phyloP scores from a whole-genome alignment of 495 filamentous ascomycete genomes.

The Aspergillus egyptiacus region DNA sequence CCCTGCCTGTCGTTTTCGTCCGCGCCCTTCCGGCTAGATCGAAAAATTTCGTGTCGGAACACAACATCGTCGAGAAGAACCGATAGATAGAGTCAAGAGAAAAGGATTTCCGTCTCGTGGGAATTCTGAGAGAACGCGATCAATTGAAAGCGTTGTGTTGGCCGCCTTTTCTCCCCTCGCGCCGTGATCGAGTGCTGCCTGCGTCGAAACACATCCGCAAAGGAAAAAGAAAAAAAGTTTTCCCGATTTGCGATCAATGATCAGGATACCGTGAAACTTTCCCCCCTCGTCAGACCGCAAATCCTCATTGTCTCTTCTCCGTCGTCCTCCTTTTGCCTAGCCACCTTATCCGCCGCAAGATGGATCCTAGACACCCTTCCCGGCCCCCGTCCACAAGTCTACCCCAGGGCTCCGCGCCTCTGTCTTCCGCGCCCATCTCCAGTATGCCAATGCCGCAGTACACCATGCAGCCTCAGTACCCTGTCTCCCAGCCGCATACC shows the following conservation, averaged over 20 bases:
- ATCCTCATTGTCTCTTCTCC: conserved; percentile 24
- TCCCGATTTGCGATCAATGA: conserved; percentile 38
- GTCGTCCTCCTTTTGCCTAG: conserved; percentile 24
- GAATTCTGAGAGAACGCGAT: conserved; percentile 14
- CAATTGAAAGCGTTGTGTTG: conserved; percentile 12
- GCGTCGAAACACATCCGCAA: conserved; percentile 19
- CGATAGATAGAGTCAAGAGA: conserved; percentile 14
- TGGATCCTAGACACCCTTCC: conserved; percentile 51
- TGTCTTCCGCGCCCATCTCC: conserved; percentile 40
- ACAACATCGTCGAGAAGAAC: conserved; percentile 5
- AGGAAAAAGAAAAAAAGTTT: conserved; percentile 22
- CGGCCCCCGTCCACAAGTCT: conserved; percentile 52
- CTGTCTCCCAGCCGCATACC: conserved; percentile 57
- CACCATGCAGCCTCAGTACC: conserved; percentile 53
- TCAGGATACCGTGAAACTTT: conserved; percentile 40
- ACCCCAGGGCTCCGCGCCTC: conserved; percentile 47
- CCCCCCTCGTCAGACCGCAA: conserved; percentile 20
- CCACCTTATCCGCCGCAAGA: conserved; percentile 32
- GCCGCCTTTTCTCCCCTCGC: conserved; percentile 9
- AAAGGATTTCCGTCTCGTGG: neutral
- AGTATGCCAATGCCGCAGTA: conserved; percentile 48
- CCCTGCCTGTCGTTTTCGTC: conserved; percentile 3
- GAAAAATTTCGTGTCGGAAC: conserved; percentile 5
- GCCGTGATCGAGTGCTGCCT: conserved; percentile 1
- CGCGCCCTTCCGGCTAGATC: neutral